Evolutionary conservation across 176 grass and related monocot species (phyloP).

Genomic region (Oryza coarctata): DNA sequence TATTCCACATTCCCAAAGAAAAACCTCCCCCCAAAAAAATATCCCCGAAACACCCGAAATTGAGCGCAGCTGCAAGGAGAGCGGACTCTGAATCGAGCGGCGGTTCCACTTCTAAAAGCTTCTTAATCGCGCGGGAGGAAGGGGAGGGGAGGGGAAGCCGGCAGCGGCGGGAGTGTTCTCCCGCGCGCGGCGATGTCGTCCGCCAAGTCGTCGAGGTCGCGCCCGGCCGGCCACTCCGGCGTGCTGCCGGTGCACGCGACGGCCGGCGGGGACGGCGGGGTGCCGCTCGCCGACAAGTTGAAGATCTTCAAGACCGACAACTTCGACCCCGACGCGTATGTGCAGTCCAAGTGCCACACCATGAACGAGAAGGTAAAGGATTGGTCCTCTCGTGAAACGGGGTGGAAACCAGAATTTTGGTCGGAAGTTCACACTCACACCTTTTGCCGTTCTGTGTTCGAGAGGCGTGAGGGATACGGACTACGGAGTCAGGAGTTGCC

Average conservation of each 20-base stretch:
- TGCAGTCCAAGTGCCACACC: conserved; percentile 91
- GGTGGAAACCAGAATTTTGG: background rate
- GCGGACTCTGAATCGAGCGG: background rate
- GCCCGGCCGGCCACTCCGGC: conserved; percentile 59
- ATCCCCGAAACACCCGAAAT: background rate
- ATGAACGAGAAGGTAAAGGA: conserved; percentile 85
- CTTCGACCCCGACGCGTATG: conserved; percentile 94
- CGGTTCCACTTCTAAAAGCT: conserved; percentile 22
- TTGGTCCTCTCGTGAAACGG: background rate
- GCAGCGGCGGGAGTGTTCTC: conserved; percentile 13
- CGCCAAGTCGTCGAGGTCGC: conserved; percentile 76
- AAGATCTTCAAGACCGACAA: conserved; percentile 99
- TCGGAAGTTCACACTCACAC: background rate
- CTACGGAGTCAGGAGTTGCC: background rate
- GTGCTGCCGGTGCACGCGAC: conserved; percentile 41
- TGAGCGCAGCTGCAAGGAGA: background rate
- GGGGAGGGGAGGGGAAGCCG: background rate
- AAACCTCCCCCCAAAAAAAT: background rate
- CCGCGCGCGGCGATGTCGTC: conserved; percentile 42
- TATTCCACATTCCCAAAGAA: background rate
- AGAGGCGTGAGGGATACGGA: background rate
- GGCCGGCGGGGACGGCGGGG: conserved; percentile 33
- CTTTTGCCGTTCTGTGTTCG: background rate
- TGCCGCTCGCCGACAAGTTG: conserved; percentile 83
- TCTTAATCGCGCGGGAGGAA: background rate